Evolutionary conservation across 192 early-diverging fungal genomes (phyloP).

Genomic region (Backusella mclennaniae): DNA sequence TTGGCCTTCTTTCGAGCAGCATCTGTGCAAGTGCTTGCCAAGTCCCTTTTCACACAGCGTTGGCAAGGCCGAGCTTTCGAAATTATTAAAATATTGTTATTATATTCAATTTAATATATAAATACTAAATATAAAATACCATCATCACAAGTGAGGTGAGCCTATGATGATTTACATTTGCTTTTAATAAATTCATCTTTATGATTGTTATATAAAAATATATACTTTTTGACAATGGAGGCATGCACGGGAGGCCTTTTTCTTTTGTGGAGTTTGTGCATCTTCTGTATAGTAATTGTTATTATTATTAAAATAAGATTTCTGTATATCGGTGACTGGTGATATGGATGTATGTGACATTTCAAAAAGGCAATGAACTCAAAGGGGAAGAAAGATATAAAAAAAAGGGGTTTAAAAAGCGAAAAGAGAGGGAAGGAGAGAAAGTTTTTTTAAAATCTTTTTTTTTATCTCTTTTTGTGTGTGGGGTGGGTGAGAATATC

Average conservation of each 20-base stretch:
- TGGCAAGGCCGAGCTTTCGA: constrained; percentile 74
- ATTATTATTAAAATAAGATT: neutral
- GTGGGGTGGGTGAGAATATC: neutral
- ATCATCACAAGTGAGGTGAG: constrained; percentile 11
- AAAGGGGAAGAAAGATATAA: neutral
- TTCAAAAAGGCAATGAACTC: neutral
- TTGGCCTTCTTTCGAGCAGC: constrained; percentile 89
- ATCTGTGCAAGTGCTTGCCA: constrained; percentile 75
- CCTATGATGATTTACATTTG: neutral
- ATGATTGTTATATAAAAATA: neutral
- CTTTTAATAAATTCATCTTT: neutral
- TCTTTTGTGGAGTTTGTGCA: neutral
- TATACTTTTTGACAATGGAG: constrained; percentile 17
- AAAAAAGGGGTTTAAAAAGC: neutral
- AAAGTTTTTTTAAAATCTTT: neutral
- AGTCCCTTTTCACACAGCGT: constrained; percentile 81
- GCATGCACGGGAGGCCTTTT: neutral
- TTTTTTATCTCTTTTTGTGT: neutral
- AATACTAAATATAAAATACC: constrained; percentile 9
- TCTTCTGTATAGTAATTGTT: constrained; percentile 9
- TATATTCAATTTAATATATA: neutral
- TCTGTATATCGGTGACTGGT: neutral
- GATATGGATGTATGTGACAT: constrained; percentile 5
- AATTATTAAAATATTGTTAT: constrained; percentile 8
- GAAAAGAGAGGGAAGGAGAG: neutral